phyloP scores from a whole-genome alignment of 2,329 filamentous ascomycete species.

The Alternaria incomplexa region DNA sequence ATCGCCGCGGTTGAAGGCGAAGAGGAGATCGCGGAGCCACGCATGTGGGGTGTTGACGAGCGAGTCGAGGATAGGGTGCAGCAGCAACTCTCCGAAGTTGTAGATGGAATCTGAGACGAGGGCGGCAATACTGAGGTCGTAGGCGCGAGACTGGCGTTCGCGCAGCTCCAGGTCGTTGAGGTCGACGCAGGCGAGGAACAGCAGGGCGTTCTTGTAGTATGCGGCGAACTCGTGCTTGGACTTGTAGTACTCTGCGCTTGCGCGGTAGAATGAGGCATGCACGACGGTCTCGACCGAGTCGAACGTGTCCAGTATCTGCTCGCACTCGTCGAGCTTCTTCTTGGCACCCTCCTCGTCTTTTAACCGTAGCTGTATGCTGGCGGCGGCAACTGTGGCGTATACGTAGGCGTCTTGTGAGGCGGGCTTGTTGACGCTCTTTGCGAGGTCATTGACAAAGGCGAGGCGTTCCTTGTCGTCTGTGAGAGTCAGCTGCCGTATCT shows the following conservation, averaged over 20 bases:
- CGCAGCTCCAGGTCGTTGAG: conserved; percentile 72
- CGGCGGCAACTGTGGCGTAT: conserved; percentile 89
- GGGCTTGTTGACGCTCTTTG: conserved; percentile 87
- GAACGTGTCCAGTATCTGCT: conserved; percentile 87
- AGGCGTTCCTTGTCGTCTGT: conserved; percentile 86
- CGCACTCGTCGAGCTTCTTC: conserved; percentile 84
- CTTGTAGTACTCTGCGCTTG: conserved; percentile 94
- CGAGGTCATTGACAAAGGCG: conserved; percentile 80
- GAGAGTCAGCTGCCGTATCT: conserved; percentile 27
- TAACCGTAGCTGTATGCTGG: conserved; percentile 82
- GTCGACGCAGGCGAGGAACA: conserved; percentile 96
- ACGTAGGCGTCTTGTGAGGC: conserved; percentile 95
- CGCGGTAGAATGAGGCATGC: conserved; percentile 94
- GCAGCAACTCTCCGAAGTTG: conserved; percentile 98
- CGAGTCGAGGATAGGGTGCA: conserved; percentile 93
- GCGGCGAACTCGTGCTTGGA: conserved; percentile 89
- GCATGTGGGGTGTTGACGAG: conserved; percentile 75
- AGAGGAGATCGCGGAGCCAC: conserved; percentile 94
- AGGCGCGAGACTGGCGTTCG: conserved; percentile 83
- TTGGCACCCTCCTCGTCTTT: conserved; percentile 81
- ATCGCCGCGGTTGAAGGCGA: conserved; percentile 96
- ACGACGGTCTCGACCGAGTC: conserved; percentile 96
- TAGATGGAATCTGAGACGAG: conserved; percentile 95
- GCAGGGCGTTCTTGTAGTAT: conserved; percentile 96
- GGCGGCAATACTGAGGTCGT: conserved; percentile 90